Conservation (phyloP, 805 yeast species). For the Starmerella asiatica region DNA sequence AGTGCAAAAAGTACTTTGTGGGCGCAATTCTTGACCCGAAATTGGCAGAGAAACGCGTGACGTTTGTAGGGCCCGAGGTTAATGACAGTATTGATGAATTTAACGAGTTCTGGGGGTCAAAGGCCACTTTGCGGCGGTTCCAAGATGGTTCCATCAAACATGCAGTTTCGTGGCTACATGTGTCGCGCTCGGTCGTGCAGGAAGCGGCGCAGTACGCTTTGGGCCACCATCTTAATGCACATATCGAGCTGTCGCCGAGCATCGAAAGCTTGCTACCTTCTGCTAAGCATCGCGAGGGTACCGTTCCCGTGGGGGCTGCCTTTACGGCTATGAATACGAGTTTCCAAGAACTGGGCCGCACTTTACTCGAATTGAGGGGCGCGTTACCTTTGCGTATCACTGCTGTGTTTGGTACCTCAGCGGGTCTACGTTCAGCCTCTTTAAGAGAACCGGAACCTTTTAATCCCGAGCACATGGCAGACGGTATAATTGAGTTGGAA, state of each 20-base stretch:
- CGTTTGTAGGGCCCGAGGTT: slow-evolving; percentile 57
- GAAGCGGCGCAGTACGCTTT: slow-evolving; percentile 53
- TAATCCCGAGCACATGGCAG: slow-evolving; percentile 38
- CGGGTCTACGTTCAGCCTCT: slow-evolving; percentile 66
- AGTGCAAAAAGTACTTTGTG: slow-evolving; percentile 25
- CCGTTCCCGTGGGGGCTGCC: neutral
- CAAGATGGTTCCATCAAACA: slow-evolving; percentile 84
- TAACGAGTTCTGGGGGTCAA: slow-evolving; percentile 78
- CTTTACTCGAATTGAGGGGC: slow-evolving; percentile 32
- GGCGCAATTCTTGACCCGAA: slow-evolving; percentile 59
- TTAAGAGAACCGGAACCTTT: slow-evolving; percentile 51
- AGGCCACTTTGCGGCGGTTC: slow-evolving; percentile 76
- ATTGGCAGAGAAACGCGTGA: slow-evolving; percentile 67
- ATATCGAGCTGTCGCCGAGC: slow-evolving; percentile 6
- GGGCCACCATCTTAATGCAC: slow-evolving; percentile 42
- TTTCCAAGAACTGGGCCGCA: slow-evolving; percentile 39
- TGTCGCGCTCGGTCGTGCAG: slow-evolving; percentile 47
- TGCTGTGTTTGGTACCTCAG: slow-evolving; percentile 57
- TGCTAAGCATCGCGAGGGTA: slow-evolving; percentile 28
- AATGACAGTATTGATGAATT: slow-evolving; percentile 44
- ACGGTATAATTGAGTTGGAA: slow-evolving; percentile 75
- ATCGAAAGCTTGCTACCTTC: slow-evolving; percentile 34
- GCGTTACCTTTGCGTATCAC: slow-evolving; percentile 60
- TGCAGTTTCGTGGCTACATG: slow-evolving; percentile 66
- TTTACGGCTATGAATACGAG: slow-evolving; percentile 28